Percentiles rank a stretch among this genome's conserved stretches.
Conservation (phyloP, 495 filamentous ascomycete species). For the Recurvomyces mirabilis region DNA sequence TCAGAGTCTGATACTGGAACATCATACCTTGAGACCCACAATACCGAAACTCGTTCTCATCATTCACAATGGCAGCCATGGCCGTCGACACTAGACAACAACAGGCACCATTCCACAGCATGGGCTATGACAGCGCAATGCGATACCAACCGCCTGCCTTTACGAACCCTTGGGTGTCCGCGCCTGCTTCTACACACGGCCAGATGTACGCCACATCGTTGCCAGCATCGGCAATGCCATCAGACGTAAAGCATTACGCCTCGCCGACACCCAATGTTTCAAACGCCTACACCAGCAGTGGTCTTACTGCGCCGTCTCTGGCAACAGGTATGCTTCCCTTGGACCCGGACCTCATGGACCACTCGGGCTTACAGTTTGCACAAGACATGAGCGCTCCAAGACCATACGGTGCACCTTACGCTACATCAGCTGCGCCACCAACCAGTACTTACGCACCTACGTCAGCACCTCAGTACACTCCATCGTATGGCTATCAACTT, state of each 20-base stretch:
- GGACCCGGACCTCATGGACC: conserved; percentile 26
- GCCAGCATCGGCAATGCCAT: conserved; percentile 45
- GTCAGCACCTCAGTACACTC: conserved; percentile 54
- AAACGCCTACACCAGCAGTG: conserved; percentile 61
- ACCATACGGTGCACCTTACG: conserved; percentile 25
- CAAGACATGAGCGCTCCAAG: conserved; percentile 51
- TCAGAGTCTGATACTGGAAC: neutral
- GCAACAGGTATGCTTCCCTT: conserved; percentile 60
- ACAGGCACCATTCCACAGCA: conserved; percentile 36
- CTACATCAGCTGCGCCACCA: conserved; percentile 38
- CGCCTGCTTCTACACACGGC: conserved; percentile 42
- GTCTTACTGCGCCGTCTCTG: conserved; percentile 59
- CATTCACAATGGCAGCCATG: conserved; percentile 77
- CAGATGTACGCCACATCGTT: conserved; percentile 47
- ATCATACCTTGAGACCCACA: neutral
- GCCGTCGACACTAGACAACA: conserved; percentile 64
- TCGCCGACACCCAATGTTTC: conserved; percentile 52
- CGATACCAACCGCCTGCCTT: conserved; percentile 73
- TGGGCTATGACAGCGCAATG: conserved; percentile 65
- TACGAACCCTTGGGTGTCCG: conserved; percentile 78
- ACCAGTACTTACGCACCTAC: conserved; percentile 58
- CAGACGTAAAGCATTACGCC: conserved; percentile 41
- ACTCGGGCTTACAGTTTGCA: conserved; percentile 57
- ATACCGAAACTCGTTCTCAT: too few relatives aligned
- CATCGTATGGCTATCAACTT: conserved; percentile 48